Percentiles rank a stretch among this genome's conserved stretches.
These are phyloP conservation scores for Leccinum rimulosum DNA, from an alignment of 768 basidiomycete genomes.

Conservation along the genomic window DNA sequence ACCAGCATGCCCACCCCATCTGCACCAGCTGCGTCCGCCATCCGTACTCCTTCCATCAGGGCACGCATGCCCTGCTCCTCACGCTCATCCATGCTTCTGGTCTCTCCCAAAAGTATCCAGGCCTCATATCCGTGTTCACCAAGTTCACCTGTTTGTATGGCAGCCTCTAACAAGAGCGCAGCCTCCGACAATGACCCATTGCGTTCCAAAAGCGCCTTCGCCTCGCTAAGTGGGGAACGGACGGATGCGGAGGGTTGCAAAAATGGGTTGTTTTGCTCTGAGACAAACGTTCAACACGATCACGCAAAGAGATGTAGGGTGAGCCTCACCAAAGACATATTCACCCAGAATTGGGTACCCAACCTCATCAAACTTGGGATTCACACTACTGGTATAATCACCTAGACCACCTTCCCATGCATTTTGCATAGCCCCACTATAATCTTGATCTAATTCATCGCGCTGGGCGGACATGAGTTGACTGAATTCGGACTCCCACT, in stretches of 20 bases:
- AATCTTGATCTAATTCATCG: slow-evolving; percentile 64
- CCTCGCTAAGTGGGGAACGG: slow-evolving; percentile 59
- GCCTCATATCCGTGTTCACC: slow-evolving; percentile 84
- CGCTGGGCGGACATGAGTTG: slow-evolving; percentile 70
- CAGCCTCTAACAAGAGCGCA: slow-evolving; percentile 84
- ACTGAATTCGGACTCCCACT: slow-evolving; percentile 84
- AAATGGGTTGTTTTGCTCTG: slow-evolving; percentile 74
- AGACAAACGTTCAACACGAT: slow-evolving; percentile 4
- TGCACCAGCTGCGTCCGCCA: slow-evolving; percentile 62
- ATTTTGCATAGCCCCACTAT: slow-evolving; percentile 56
- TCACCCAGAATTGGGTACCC: slow-evolving; percentile 72
- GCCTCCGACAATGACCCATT: slow-evolving; percentile 89
- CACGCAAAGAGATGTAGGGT: not conserved
- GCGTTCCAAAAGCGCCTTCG: slow-evolving; percentile 70
- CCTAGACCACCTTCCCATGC: slow-evolving; percentile 62
- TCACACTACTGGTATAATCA: slow-evolving; percentile 35
- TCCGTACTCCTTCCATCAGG: slow-evolving; percentile 65
- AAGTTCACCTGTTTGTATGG: slow-evolving; percentile 77
- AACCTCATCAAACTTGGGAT: slow-evolving; percentile 58
- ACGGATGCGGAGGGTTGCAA: slow-evolving; percentile 48
- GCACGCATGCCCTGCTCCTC: slow-evolving; percentile 83
- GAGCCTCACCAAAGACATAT: slow-evolving; percentile 73
- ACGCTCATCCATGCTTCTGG: slow-evolving; percentile 85
- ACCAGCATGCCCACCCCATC: slow-evolving; percentile 74
- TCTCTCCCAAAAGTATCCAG: slow-evolving; percentile 91